Evolutionary conservation across 352 stramenopile genomes (phyloP).

Genomic region (Phytophthora idaei): DNA sequence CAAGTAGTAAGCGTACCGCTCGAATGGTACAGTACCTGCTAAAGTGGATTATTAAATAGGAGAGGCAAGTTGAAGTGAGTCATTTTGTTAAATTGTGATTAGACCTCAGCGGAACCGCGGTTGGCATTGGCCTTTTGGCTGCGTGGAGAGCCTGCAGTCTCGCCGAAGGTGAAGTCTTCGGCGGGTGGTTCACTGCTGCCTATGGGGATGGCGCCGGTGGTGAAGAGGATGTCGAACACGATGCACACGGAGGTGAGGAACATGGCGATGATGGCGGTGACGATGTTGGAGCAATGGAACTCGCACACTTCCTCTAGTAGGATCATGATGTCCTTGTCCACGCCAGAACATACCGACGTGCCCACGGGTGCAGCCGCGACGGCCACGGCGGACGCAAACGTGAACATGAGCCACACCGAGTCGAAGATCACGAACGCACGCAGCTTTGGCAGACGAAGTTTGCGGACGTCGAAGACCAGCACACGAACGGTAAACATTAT

Average conservation of each 20-base stretch:
- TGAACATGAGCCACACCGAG: slow-evolving; percentile 58
- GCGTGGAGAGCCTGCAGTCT: slow-evolving; percentile 44
- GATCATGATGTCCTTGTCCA: slow-evolving; percentile 46
- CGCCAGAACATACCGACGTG: slow-evolving; percentile 59
- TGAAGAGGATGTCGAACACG: slow-evolving; percentile 61
- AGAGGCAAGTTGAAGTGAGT: slow-evolving; percentile 19
- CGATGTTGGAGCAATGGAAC: slow-evolving; percentile 67
- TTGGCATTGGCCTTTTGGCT: slow-evolving; percentile 43
- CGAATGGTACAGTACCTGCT: slow-evolving; percentile 1
- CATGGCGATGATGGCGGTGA: slow-evolving; percentile 55
- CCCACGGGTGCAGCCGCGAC: slow-evolving; percentile 59
- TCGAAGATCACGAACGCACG: slow-evolving; percentile 53
- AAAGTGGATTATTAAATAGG: background rate
- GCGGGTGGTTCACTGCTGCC: slow-evolving; percentile 11
- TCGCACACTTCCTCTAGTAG: slow-evolving; percentile 67
- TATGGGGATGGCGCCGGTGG: slow-evolving; percentile 43
- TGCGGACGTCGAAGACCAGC: slow-evolving; percentile 63
- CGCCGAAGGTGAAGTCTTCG: slow-evolving; percentile 60
- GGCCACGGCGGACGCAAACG: slow-evolving; percentile 58
- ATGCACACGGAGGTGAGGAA: slow-evolving; percentile 67
- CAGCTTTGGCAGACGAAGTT: slow-evolving; percentile 47
- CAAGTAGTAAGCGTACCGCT: slow-evolving; percentile 10
- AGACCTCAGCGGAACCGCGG: slow-evolving; percentile 38
- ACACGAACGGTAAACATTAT: slow-evolving; percentile 45
- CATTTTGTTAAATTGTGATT: slow-evolving; percentile 1